These are phyloP conservation scores for Gillenia trifoliata DNA, from an alignment of 306 rosid genomes.

Conservation along the genomic window DNA sequence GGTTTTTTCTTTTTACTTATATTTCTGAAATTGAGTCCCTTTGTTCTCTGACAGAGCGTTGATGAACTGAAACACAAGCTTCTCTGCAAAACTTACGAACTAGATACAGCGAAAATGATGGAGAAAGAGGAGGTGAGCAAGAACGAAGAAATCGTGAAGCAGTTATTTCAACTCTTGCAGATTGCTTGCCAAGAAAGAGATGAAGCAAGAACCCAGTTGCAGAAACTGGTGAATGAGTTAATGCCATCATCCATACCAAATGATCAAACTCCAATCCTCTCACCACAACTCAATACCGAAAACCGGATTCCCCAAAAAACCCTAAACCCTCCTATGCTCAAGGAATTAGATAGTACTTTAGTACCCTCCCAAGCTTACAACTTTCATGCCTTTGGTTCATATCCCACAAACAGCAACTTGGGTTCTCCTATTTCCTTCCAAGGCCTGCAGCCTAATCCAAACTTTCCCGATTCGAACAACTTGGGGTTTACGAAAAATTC, in stretches of 20 bases:
- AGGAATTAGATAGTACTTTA: background rate
- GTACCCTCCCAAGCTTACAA: background rate
- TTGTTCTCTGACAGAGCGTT: conserved; percentile 27
- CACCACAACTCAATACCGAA: background rate
- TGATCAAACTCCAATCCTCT: background rate
- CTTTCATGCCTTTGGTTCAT: background rate
- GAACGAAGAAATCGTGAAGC: conserved; percentile 36
- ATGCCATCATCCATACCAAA: conserved; percentile 7
- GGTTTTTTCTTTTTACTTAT: background rate
- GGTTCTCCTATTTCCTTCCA: background rate
- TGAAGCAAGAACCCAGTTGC: conserved; percentile 54
- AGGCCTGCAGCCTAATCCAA: background rate
- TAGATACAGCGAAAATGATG: conserved; percentile 34
- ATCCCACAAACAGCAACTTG: background rate
- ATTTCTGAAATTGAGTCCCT: no score
- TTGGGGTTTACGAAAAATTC: background rate
- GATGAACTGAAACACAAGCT: conserved; percentile 42
- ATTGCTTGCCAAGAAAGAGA: conserved; percentile 58
- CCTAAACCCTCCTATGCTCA: background rate
- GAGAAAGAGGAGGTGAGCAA: conserved; percentile 28
- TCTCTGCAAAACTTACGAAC: conserved; percentile 27
- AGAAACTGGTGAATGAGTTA: conserved; percentile 24
- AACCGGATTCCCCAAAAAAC: background rate
- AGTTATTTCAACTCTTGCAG: conserved; percentile 29
- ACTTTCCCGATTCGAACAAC: background rate